Conservation (phyloP, 176 grass and related monocot species). For the Phoenix roebelenii region DNA sequence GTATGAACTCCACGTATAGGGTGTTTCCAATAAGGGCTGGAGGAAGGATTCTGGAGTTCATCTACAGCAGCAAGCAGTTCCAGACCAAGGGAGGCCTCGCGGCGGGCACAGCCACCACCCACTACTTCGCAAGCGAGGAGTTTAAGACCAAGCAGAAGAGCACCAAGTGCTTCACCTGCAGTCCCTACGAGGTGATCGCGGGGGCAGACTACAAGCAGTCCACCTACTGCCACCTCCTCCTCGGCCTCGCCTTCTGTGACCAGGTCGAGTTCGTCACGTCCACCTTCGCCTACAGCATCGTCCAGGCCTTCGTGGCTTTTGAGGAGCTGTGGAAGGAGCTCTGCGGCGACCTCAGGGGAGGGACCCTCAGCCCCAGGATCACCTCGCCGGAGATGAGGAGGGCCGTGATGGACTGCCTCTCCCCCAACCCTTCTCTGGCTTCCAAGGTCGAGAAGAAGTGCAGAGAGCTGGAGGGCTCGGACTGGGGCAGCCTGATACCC, state of each 20-base stretch:
- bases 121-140: conserved; percentile 26
- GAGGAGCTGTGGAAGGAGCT: conserved; percentile 24
- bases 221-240: conserved; percentile 30
- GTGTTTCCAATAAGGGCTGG: conserved; percentile 12
- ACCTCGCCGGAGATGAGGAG: conserved; percentile 14
- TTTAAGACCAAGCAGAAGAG: conserved; percentile 15
- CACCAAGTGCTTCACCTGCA: conserved; percentile 23
- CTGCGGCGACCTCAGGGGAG: conserved; percentile 5
- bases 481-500: conserved; percentile 14
- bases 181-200: conserved; percentile 16
- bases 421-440: conserved; percentile 2
- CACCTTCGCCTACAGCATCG: conserved; percentile 27
- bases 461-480: neutral
- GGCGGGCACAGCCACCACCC: conserved; percentile 18
- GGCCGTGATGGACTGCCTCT: neutral
- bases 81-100: conserved; percentile 6
- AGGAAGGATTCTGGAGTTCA: conserved; percentile 19
- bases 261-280: conserved; percentile 20
- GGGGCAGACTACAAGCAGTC: conserved; percentile 21
- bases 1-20: neutral
- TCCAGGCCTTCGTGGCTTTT: conserved; percentile 14
- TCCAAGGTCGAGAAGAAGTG: neutral
- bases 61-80: conserved; percentile 32
- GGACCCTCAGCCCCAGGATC: conserved; percentile 6
- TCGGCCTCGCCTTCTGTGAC: conserved; percentile 12